These are phyloP conservation scores for Tolypocladium sp. DNA, from an alignment of 2,329 filamentous ascomycete species.

Conservation along the genomic window DNA sequence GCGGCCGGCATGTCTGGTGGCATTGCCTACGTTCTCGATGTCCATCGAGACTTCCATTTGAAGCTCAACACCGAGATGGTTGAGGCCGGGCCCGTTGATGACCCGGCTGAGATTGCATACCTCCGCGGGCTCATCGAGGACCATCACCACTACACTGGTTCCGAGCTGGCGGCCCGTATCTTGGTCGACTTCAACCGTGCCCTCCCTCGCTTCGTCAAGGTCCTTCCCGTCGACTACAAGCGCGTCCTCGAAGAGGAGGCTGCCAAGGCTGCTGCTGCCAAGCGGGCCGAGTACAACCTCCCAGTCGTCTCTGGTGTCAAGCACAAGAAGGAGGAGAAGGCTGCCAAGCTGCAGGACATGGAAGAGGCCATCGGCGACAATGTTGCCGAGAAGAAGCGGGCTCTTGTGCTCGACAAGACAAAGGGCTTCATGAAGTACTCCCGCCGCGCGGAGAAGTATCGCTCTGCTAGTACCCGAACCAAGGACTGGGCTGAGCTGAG, in stretches of 20 bases:
- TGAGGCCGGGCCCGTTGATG: slow-evolving; percentile 74
- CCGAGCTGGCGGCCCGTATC: slow-evolving; percentile 85
- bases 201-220: slow-evolving; percentile 83
- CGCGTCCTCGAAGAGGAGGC: slow-evolving; percentile 80
- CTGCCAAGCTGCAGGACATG: slow-evolving; percentile 67
- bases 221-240: slow-evolving; percentile 93
- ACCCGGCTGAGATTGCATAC: slow-evolving; percentile 81
- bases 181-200: slow-evolving; percentile 93
- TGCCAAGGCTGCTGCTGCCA: slow-evolving; percentile 74
- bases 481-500: slow-evolving; percentile 93
- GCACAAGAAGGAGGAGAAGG: slow-evolving; percentile 57
- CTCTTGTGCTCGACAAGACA: slow-evolving; percentile 94
- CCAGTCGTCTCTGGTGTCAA: slow-evolving; percentile 62
- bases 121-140: slow-evolving; percentile 89
- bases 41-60: slow-evolving; percentile 77
- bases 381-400: slow-evolving; percentile 80
- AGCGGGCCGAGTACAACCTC: slow-evolving; percentile 74
- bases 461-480: slow-evolving; percentile 70
- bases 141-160: slow-evolving; percentile 95
- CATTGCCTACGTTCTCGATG: slow-evolving; percentile 90
- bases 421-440: slow-evolving; percentile 96
- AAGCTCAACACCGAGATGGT: slow-evolving; percentile 99
- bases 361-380: slow-evolving; percentile 84
- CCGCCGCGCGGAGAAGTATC: slow-evolving; percentile 88
- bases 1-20: slow-evolving; percentile 97